Base-by-base conservation (phyloP, 2,329 filamentous ascomycete genomes). In the Aspergillus eucalypticola region DNA sequence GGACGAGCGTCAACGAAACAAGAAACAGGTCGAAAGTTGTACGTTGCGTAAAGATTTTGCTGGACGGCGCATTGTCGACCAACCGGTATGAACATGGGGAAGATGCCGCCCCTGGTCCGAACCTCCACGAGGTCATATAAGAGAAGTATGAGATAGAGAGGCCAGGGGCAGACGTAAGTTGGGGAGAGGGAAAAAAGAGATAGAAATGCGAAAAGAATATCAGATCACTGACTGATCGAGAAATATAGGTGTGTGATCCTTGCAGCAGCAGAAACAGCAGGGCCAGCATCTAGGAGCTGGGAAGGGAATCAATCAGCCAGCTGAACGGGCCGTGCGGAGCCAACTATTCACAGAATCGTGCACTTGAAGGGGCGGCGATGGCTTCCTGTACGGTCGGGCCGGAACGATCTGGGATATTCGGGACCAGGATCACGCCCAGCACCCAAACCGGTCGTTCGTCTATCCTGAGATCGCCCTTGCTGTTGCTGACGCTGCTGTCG, bases 401-500 rank as follows among this genome's bases (percentile, higher is more conserved):
- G 75, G 65, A 77, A 76, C 13, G 70, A 68, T 62, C 73, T 73
- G 52, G 75, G 73, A 55, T 77, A 77, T 61, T 78, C 75, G 29
- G 73, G 70, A 19, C 71, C 74, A 23, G 72, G 72, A 60, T 78
- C 75, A 56, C 74, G 74, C 58, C 69, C 68, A 50, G 65, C 64
- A 27, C 75, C 72, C 4, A 77, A 70, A 25, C 74, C 75, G 25
- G 75, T 73, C 46, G 69, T 67, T 58, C 76, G 72, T 58, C 75
- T 72, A 60, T 78, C 76, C 51, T 74, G 70, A 17, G 68, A 57
- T 55, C 73, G 71, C 15, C 72, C 69, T 35, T 73, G 75, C 61
- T 74, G 73, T 64, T 78, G 76, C 67, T 91, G 88, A 70, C 91
- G 85, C 78, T 96, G 92, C 69, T 90, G 87, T 68, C 95, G 88